Conservation (phyloP, 2,329 filamentous ascomycete species). For the Emergomyces orientalis region DNA sequence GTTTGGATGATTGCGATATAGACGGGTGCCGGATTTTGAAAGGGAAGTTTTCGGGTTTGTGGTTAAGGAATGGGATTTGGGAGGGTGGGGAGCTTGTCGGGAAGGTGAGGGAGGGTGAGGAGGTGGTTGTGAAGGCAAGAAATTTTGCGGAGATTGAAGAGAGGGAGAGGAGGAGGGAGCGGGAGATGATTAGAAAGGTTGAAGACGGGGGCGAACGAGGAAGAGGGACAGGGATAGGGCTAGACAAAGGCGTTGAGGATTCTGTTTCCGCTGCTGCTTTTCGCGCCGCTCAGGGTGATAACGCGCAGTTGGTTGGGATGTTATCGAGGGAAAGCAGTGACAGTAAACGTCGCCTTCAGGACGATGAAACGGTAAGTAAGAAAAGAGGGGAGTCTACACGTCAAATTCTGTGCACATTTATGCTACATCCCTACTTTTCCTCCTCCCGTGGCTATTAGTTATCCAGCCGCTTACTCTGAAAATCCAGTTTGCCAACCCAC, state of each 20-base stretch:
- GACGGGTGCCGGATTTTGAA: background rate
- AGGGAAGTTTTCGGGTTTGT: conserved; percentile 1
- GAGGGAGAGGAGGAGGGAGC: background rate
- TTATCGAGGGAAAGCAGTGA: background rate
- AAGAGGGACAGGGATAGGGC: too few relatives aligned
- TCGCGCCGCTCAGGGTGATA: background rate
- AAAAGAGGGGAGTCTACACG: background rate
- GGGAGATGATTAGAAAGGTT: background rate
- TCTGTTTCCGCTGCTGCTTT: background rate
- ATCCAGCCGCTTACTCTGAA: background rate
- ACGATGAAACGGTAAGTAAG: background rate
- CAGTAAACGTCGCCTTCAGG: background rate
- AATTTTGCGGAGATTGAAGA: conserved; percentile 1
- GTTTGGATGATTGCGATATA: conserved; percentile 2
- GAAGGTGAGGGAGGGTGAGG: background rate
- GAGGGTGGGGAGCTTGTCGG: conserved; percentile 4
- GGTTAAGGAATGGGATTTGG: conserved; percentile 7
- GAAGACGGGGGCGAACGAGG: background rate
- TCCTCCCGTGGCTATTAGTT: background rate
- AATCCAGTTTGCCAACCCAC: background rate
- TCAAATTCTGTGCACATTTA: background rate
- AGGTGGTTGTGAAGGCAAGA: conserved; percentile 1
- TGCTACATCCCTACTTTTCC: background rate
- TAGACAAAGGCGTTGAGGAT: background rate
- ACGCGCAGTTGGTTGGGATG: background rate